Conservation (phyloP, 106 monocot genomes). For the Dioscorea alata region DNA sequence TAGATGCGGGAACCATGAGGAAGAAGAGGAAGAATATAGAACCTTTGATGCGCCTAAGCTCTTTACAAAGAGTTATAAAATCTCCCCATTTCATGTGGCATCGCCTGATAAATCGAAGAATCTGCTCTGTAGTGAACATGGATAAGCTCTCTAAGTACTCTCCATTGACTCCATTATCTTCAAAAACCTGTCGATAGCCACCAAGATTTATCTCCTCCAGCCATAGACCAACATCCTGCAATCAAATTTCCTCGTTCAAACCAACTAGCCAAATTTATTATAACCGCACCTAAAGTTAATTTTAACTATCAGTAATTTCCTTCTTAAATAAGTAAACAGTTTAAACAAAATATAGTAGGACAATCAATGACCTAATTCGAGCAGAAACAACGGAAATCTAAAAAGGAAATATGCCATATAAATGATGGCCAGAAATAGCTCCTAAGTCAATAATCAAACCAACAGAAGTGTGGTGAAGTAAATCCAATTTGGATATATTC, state of each 20-base stretch:
- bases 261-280: neutral
- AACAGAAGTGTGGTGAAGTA: too few relatives aligned
- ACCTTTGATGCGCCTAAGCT: slow-evolving; percentile 97
- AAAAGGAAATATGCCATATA: neutral
- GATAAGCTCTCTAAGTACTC: slow-evolving; percentile 90
- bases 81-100: slow-evolving; percentile 99
- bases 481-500: too few relatives aligned
- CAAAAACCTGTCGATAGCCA: slow-evolving; percentile 73
- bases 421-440: neutral
- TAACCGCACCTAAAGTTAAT: too few relatives aligned
- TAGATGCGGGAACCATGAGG: too few relatives aligned
- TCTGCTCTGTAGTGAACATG: slow-evolving; percentile 93
- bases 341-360: too few relatives aligned
- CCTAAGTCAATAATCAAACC: too few relatives aligned
- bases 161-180: slow-evolving; percentile 88
- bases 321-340: too few relatives aligned
- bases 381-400: neutral
- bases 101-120: slow-evolving; percentile 87
- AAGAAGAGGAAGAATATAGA: neutral
- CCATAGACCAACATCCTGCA: slow-evolving; percentile 98
- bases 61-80: slow-evolving; percentile 95
- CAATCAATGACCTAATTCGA: too few relatives aligned
- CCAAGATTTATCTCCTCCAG: slow-evolving; percentile 96
- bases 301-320: too few relatives aligned
- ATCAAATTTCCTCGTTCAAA: slow-evolving; percentile 7